Base-by-base conservation (phyloP, 2,329 filamentous ascomycete species). In the Calycina herbarum region DNA sequence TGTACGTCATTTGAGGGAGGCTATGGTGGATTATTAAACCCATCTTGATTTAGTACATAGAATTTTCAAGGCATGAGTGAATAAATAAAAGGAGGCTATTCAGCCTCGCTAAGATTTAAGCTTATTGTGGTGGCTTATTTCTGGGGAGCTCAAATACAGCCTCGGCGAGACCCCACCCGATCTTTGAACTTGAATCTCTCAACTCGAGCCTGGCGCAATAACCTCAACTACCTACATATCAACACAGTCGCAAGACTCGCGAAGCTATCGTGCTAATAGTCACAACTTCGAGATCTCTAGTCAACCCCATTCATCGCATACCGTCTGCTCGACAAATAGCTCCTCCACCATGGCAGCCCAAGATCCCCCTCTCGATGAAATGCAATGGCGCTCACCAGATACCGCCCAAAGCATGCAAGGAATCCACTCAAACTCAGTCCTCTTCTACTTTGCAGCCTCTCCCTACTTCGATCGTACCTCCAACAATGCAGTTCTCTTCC, bases 401-500 rank as follows among this genome's bases (percentile, higher is more conserved):
- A 78, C 80, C 56, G 78, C 82, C 57, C 79, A 81, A 59, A 75
- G 78, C 57, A 83, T 86, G 79, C 67, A 70, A 61, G 82, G 86
- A 74, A 82, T 90, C 61, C 87, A 90, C 76, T 85, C 81, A 70
- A 89, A 90, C 59, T 74, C 75, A 10, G 68, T 90, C 66, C 84
- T 89, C 66, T 88, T 85, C 78, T 90, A 90, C 79, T 90, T 90
- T 70, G 83, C 86, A 70, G 80, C 84, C 67, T 90, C 87, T 66
- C 87, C 88, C 29, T 90, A 89, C 78, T 90, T 86, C 78, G 87
- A 90, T 76, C 81, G 78, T 67, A 89, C 86, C 1, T 89, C 86
- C 69, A 90, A 90, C 76, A 90, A 90, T 76, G 85, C 84, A 69
- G 81, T 89, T 42, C 79, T 90, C 48, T 84, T 83, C 72, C 83